Evolutionary conservation across 192 early-diverging fungal species (phyloP).

Genomic region (Dissophora ornata): DNA sequence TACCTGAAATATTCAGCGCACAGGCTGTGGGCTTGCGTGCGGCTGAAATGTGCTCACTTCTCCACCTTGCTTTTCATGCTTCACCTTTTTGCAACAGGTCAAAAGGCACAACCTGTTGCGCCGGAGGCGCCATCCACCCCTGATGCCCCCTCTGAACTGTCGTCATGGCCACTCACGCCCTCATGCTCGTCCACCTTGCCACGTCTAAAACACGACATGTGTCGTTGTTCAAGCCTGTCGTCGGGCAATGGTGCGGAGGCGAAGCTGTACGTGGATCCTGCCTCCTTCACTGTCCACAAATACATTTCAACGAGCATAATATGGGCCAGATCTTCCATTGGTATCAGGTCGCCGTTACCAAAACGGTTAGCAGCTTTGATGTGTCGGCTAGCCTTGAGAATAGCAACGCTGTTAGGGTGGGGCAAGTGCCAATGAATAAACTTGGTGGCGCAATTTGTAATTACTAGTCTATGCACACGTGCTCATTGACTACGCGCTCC

Average conservation of each 20-base stretch:
- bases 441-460: too few relatives aligned
- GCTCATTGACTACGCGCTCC: too few relatives aligned
- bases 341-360: slow-evolving; percentile 10
- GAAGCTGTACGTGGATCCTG: slow-evolving; percentile 11
- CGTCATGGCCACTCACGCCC: slow-evolving; percentile 11
- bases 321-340: slow-evolving; percentile 15
- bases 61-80: slow-evolving; percentile 12
- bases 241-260: neutral
- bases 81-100: slow-evolving; percentile 12
- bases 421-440: too few relatives aligned
- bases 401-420: too few relatives aligned
- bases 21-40: slow-evolving; percentile 5
- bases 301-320: slow-evolving; percentile 16
- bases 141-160: slow-evolving; percentile 14
- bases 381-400: slow-evolving; percentile 14
- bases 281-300: slow-evolving; percentile 19
- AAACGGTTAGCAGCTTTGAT: slow-evolving; percentile 20
- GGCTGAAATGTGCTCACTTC: slow-evolving; percentile 14
- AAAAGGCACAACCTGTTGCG: slow-evolving; percentile 24
- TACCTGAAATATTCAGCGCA: slow-evolving; percentile 19
- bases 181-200: slow-evolving; percentile 7
- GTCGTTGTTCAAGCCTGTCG: slow-evolving; percentile 15
- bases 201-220: slow-evolving; percentile 14
- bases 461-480: too few relatives aligned
- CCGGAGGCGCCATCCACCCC: slow-evolving; percentile 8